A percentile compares a stretch with the other conserved stretches of the same genome.
phyloP scores from a whole-genome alignment of 2,329 filamentous ascomycete species.

The Massarina eburnea region DNA sequence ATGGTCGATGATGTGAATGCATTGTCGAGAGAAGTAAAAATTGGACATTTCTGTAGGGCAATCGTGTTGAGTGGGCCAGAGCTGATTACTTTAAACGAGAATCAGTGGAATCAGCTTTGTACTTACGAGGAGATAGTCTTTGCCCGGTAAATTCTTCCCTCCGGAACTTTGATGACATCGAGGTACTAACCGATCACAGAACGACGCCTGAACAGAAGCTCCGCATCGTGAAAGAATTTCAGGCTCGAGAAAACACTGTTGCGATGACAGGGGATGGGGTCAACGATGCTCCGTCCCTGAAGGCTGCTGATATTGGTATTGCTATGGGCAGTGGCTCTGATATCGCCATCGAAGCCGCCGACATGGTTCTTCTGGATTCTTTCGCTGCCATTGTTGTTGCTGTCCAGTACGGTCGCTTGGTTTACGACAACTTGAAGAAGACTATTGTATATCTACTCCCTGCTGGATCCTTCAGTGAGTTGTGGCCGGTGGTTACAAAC shows the following conservation, averaged over 20 bases:
- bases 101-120: conserved; percentile 69
- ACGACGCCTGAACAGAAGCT: conserved; percentile 80
- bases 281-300: conserved; percentile 57
- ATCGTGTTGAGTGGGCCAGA: conserved; percentile 48
- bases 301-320: conserved; percentile 62
- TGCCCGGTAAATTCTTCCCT: conserved; percentile 43
- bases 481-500: conserved; percentile 73
- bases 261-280: conserved; percentile 54
- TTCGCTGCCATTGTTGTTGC: conserved; percentile 74
- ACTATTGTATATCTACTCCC: conserved; percentile 73
- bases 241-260: conserved; percentile 60
- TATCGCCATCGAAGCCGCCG: conserved; percentile 63
- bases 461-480: conserved; percentile 73
- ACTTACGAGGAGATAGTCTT: conserved; percentile 74
- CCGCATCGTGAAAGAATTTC: conserved; percentile 75
- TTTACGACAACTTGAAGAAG: conserved; percentile 82
- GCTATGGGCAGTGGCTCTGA: conserved; percentile 61
- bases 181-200: conserved; percentile 36
- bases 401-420: conserved; percentile 70
- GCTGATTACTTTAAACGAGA: conserved; percentile 64
- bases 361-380: conserved; percentile 66
- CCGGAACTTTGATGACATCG: neutral
- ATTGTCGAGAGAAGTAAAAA: conserved; percentile 45
- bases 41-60: conserved; percentile 21
- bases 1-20: conserved; percentile 57